Conservation (phyloP, 2,329 filamentous ascomycete species). For the Neofusicoccum cordaticola region DNA sequence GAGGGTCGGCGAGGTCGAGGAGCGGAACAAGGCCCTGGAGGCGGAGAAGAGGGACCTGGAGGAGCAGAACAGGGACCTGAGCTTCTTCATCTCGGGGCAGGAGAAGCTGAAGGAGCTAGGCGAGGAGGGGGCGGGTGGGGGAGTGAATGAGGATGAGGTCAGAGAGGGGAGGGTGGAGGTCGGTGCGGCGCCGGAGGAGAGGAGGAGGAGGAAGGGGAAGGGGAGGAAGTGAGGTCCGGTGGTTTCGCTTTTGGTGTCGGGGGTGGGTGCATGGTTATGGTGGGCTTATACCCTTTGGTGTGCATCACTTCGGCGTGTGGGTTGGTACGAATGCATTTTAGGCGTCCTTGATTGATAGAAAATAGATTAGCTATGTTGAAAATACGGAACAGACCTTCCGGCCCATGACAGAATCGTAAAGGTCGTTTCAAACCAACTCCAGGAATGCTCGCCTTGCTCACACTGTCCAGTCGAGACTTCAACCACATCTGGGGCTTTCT, state of each 20-base stretch:
- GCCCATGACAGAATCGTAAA: no score
- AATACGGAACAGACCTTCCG: no score
- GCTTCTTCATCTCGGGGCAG: conserved; percentile 81
- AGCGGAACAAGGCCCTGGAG: conserved; percentile 40
- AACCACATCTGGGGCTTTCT: no score
- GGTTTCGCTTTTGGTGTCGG: neutral
- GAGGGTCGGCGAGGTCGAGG: conserved; percentile 56
- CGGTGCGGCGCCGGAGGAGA: conserved; percentile 25
- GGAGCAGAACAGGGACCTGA: conserved; percentile 83
- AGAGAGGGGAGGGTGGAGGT: conserved; percentile 31
- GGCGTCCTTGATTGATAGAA: no score
- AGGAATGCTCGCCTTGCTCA: no score
- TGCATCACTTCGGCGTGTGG: no score
- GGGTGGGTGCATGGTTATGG: neutral
- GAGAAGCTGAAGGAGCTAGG: conserved; percentile 73
- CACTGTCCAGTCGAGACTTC: no score
- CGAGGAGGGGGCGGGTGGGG: conserved; percentile 68
- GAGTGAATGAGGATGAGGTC: conserved; percentile 49
- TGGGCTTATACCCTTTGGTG: neutral
- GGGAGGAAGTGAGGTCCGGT: conserved; percentile 3
- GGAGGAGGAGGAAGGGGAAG: conserved; percentile 28
- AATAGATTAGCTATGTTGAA: no score
- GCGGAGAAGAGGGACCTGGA: conserved; percentile 67
- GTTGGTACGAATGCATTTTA: no score
- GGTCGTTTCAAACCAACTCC: no score